phyloP scores from a whole-genome alignment of 2,329 filamentous ascomycete species.

The Calonectria pseudoturangicola region DNA sequence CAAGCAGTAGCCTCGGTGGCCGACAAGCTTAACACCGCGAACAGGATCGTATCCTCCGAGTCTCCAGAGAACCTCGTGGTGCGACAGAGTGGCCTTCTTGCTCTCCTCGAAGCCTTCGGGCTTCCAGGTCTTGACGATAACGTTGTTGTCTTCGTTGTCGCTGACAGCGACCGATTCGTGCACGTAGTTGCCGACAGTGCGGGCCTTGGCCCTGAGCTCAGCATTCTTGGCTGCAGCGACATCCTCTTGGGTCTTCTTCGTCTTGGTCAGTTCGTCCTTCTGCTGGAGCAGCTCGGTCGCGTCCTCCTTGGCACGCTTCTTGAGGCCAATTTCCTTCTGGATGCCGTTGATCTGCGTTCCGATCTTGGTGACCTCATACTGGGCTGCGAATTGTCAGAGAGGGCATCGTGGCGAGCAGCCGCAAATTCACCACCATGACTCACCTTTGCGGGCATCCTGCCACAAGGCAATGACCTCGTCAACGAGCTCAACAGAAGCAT shows the following conservation, averaged over 20 bases:
- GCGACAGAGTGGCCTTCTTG: slow-evolving; percentile 87
- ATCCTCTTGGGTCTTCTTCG: slow-evolving; percentile 88
- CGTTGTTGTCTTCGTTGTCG: slow-evolving; percentile 93
- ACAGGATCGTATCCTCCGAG: slow-evolving; percentile 95
- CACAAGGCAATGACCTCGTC: slow-evolving; percentile 93
- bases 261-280: slow-evolving; percentile 85
- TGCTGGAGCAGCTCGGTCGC: slow-evolving; percentile 86
- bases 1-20: slow-evolving; percentile 95
- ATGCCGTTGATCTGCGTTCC: slow-evolving; percentile 90
- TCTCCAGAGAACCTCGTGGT: slow-evolving; percentile 93
- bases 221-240: slow-evolving; percentile 84
- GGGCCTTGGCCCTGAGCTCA: slow-evolving; percentile 84
- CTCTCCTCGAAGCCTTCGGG: slow-evolving; percentile 84
- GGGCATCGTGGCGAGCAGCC: slow-evolving; percentile 14
- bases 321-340: slow-evolving; percentile 91
- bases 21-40: slow-evolving; percentile 93
- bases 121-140: slow-evolving; percentile 84
- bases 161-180: slow-evolving; percentile 90
- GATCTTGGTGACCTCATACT: slow-evolving; percentile 87
- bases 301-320: slow-evolving; percentile 96
- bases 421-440: slow-evolving; percentile 47
- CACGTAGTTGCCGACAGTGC: slow-evolving; percentile 83
- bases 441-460: slow-evolving; percentile 86
- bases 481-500: slow-evolving; percentile 87
- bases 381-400: slow-evolving; percentile 63